Evolutionary conservation across 1,284 basidiomycete species (phyloP), one percentile per base, ranked within the genome.

Genomic region (Malassezia restricta): DNA sequence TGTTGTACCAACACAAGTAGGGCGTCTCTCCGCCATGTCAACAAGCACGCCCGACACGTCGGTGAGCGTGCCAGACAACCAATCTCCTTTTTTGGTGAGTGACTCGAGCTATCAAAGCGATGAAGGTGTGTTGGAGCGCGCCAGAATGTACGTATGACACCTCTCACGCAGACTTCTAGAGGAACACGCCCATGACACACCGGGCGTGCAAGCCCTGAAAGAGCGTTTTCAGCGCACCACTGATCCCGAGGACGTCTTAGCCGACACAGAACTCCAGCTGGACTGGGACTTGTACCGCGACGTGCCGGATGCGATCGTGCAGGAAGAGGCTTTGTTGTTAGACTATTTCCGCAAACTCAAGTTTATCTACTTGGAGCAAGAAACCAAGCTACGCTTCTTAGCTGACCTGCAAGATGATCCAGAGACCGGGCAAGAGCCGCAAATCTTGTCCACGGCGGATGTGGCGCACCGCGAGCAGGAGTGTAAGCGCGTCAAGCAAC

Each of bases 271-370:
- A 37, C 60, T 67, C 20, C 56, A 59, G 49, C 59, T 67, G 50
- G 62, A 64, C 45, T 67, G 65, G 65, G 53, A 61, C 29, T 39
- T 65, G 33, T 65, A 65, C 59, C 61, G 59, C 27, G 62, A 65
- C 28, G 65, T 61, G 57, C 63, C 61, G 11, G 65, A 58, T 35
- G 58, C 62, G 6, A 43, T 67, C 6, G 59, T 54, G 39, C 55
- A 62, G 50, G 65, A 67, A 35, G 65, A 67, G 47, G 56, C 54
- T 40, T 45, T 61, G 14, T 39, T 67, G 51, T 57, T 64, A 8
- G 63, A 65, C 56, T 66, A 68, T 49, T 68, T 64, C 48, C 63
- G 62, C 48, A 66, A 68, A 57, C 63, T 68, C 49, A 68, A 68
- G 46, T 68, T 68, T 47, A 66, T 66, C 53, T 65, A 65, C 44